These are phyloP conservation scores for Entomortierella parvispora DNA, from an alignment of 192 early-diverging fungal species.

Conservation along the genomic window DNA sequence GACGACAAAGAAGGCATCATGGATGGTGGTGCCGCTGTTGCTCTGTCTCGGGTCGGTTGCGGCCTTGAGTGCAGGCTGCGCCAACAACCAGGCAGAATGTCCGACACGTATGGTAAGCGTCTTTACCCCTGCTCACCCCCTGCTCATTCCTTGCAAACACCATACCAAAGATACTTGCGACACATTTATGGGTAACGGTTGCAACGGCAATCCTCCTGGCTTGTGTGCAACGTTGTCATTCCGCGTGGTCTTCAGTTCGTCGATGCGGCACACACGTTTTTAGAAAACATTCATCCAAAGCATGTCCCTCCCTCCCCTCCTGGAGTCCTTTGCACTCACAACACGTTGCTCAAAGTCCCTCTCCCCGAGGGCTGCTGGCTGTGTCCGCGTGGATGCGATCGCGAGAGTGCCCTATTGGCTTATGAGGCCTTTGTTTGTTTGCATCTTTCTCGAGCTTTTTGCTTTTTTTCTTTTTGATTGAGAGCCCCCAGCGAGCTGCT, in stretches of 20 bases:
- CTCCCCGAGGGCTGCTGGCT: neutral
- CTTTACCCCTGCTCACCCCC: neutral
- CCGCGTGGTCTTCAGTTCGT: no score
- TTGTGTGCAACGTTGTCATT: no score
- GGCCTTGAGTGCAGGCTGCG: constrained; percentile 4
- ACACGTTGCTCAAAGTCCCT: neutral
- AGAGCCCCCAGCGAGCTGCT: no score
- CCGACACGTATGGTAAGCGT: constrained; percentile 16
- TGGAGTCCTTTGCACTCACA: neutral
- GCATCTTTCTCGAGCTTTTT: no score
- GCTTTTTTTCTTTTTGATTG: no score
- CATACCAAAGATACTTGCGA: neutral
- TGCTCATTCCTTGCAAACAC: neutral
- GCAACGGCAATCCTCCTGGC: no score
- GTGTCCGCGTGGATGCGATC: neutral
- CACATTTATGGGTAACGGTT: neutral
- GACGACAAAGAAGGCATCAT: neutral
- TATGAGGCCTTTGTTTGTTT: no score
- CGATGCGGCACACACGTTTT: neutral
- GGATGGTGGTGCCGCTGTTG: constrained; percentile 24
- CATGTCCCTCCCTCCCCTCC: no score
- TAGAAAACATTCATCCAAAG: no score
- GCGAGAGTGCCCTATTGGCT: no score
- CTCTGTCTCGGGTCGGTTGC: constrained; percentile 21
- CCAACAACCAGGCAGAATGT: neutral